These are phyloP conservation scores for Globisporangium echinulatum DNA, from an alignment of 352 stramenopile genomes.

Conservation along the genomic window DNA sequence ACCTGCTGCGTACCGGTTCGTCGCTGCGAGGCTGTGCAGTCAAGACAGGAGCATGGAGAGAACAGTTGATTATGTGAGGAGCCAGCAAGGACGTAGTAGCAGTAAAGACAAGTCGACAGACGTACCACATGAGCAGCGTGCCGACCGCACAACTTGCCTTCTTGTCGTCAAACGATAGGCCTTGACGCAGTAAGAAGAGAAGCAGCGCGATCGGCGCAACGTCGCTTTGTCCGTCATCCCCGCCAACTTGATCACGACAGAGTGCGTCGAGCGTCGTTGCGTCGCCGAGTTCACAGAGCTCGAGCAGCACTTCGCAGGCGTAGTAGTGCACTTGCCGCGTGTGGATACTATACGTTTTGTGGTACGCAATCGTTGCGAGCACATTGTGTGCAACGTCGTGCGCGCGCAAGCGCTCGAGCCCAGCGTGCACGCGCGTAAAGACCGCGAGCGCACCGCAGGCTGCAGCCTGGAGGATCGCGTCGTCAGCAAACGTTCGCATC, in stretches of 20 bases:
- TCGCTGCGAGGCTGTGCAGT: conserved; percentile 40
- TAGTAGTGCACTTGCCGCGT: conserved; percentile 83
- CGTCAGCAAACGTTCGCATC: conserved; percentile 63
- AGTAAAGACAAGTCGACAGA: not conserved
- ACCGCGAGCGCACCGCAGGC: conserved; percentile 69
- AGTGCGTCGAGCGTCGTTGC: conserved; percentile 42
- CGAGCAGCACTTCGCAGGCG: conserved; percentile 69
- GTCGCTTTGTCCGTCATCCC: conserved; percentile 19
- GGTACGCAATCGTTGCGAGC: conserved; percentile 58
- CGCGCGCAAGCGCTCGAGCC: conserved; percentile 43
- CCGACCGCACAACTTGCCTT: conserved; percentile 72
- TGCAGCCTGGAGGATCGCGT: conserved; percentile 75
- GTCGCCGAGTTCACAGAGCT: conserved; percentile 69
- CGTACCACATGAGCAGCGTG: conserved; percentile 69
- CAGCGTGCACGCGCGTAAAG: conserved; percentile 53
- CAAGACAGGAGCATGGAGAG: not conserved
- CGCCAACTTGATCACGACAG: conserved; percentile 22
- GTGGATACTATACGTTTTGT: conserved; percentile 80
- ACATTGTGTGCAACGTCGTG: conserved; percentile 53
- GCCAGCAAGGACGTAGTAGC: not conserved
- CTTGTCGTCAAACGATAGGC: conserved; percentile 69
- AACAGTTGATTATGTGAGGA: not conserved
- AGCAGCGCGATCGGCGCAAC: conserved; percentile 60
- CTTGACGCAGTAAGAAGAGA: conserved; percentile 66
- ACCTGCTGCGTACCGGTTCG: conserved; percentile 37